A percentile compares a stretch with the other conserved stretches of the same genome.
Conservation (phyloP, 2,329 filamentous ascomycete genomes). For the Alternaria brassicicola region DNA sequence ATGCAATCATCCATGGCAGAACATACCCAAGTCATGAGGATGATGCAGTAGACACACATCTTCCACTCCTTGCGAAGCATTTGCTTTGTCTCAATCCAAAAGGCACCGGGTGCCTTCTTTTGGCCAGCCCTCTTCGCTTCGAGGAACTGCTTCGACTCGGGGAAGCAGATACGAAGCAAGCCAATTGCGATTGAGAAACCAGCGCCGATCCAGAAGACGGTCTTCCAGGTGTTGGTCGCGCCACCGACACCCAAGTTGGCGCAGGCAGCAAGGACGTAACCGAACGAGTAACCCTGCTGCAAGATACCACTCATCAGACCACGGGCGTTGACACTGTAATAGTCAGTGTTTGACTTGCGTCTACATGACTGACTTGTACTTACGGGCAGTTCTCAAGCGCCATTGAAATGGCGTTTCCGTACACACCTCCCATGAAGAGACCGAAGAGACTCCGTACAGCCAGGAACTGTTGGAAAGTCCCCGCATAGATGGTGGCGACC, state of each 20-base stretch:
- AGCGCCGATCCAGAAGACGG: conserved; percentile 74
- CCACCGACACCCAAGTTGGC: conserved; percentile 76
- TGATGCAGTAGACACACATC: conserved; percentile 76
- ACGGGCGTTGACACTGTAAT: conserved; percentile 61
- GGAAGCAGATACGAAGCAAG: conserved; percentile 69
- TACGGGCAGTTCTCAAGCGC: conserved; percentile 74
- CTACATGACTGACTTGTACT: conserved; percentile 32
- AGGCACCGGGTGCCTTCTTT: conserved; percentile 56
- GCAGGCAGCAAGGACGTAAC: conserved; percentile 79
- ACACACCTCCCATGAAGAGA: conserved; percentile 81
- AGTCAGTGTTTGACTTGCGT: conserved; percentile 30
- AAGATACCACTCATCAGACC: conserved; percentile 83
- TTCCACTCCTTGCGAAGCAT: conserved; percentile 76
- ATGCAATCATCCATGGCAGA: neutral
- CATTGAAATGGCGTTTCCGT: conserved; percentile 79
- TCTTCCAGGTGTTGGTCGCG: conserved; percentile 70
- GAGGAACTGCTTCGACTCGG: conserved; percentile 76
- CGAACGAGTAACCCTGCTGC: conserved; percentile 81
- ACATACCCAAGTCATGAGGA: conserved; percentile 73
- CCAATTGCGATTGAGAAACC: conserved; percentile 73
- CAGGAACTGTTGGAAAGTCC: conserved; percentile 75
- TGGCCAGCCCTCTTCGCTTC: conserved; percentile 69
- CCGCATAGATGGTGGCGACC: conserved; percentile 77
- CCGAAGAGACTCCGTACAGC: conserved; percentile 75
- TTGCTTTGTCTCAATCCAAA: conserved; percentile 71